Evolutionary conservation across 345 rosid genomes (phyloP), one percentile per base, ranked within the genome.

Genomic region (Pistacia integerrima): DNA sequence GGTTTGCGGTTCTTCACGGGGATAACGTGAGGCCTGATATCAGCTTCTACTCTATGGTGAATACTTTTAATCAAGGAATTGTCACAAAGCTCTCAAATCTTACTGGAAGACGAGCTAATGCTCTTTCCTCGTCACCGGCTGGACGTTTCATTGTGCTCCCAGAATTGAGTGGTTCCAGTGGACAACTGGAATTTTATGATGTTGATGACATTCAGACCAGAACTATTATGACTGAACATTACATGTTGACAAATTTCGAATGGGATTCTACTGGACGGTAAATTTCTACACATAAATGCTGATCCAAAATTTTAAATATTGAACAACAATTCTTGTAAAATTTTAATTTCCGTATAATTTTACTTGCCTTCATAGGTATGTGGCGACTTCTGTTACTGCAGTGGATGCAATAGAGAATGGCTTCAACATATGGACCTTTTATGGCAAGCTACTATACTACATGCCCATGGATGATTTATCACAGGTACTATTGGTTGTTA

Each of bases 211-310:
- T 83, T 58, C 84, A 83, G 77, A 78, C 84, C 51, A 80, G 72
- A 81, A 81, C 80, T 3, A 83, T 83, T 3, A 83, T 83, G 13
- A 55, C 80, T 3, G 84, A 80, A 65, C 82, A 83, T 72, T 83
- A 80, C 69, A 83, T 72, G 78, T 80, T 77, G 36, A 83, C 84
- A 25, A 83, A 83, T 72, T 59, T 83, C 41, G 82, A 77, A 12
- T 83, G 86, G 86, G 86, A 83, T 71, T 82, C 86, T 62, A 80
- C 84, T 56, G 84, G 84, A 73, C 80, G 86, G 86, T 80, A 62
- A 22, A 49, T 46, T 28, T 28, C 5, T 8, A 18, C 52, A 20
- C 64, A 54, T 30, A 5, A 44, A 9, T 63, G 13, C 11, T 12
- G 33, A 46, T 22, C 44, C 44, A 2, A 4, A 14, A 8, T 67